Conservation (phyloP, 2,329 filamentous ascomycete species). For the Epichloe bromicola region DNA sequence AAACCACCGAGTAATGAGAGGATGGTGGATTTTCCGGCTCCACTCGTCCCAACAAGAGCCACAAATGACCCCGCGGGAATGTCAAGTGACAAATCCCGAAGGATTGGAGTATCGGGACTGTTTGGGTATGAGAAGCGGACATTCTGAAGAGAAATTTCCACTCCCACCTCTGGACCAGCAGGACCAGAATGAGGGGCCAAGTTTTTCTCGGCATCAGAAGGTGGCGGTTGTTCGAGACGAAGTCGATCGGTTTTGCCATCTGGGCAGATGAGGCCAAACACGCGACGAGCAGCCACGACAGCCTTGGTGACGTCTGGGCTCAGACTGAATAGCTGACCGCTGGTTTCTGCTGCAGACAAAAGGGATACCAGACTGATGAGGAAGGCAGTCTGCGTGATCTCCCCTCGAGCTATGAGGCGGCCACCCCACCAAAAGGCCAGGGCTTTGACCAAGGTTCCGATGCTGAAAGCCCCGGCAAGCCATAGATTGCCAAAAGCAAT, state of each 20-base stretch:
- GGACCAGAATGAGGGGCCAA: background rate
- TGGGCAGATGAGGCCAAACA: slow-evolving; percentile 22
- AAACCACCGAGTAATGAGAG: slow-evolving; percentile 37
- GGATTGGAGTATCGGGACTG: background rate
- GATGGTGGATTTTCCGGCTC: slow-evolving; percentile 35
- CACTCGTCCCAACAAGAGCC: slow-evolving; percentile 30
- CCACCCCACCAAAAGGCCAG: slow-evolving; percentile 74
- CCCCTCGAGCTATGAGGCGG: slow-evolving; percentile 53
- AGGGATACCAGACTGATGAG: slow-evolving; percentile 54
- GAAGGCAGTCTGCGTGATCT: slow-evolving; percentile 54
- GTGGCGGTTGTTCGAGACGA: background rate
- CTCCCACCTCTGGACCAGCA: slow-evolving; percentile 40
- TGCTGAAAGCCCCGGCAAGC: slow-evolving; percentile 46
- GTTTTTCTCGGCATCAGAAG: slow-evolving; percentile 10
- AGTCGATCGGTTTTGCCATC: background rate
- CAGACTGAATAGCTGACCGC: slow-evolving; percentile 50
- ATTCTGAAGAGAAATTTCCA: slow-evolving; percentile 17
- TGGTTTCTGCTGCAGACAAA: slow-evolving; percentile 47
- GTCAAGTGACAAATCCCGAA: background rate
- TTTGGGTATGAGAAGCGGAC: slow-evolving; percentile 7
- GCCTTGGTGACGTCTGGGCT: slow-evolving; percentile 36
- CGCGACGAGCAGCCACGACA: slow-evolving; percentile 28
- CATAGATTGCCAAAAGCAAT: slow-evolving; percentile 42
- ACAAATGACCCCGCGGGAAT: slow-evolving; percentile 1
- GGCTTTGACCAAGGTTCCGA: slow-evolving; percentile 57